A percentile compares a stretch with the other conserved stretches of the same genome.
These are phyloP conservation scores for Trametes coccinea DNA, from an alignment of 768 basidiomycete species.

Conservation along the genomic window DNA sequence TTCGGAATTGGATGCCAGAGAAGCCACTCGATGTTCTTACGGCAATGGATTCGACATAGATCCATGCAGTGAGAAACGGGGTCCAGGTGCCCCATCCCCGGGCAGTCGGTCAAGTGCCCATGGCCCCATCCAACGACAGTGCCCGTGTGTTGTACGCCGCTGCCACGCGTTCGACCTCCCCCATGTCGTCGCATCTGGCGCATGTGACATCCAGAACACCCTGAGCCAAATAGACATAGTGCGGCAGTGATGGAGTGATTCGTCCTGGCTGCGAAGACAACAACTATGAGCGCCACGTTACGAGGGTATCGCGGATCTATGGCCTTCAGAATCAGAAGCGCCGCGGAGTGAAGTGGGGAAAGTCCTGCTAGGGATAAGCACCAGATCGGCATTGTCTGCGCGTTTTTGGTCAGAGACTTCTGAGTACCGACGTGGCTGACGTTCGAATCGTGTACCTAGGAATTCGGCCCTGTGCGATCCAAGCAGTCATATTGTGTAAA, in stretches of 20 bases:
- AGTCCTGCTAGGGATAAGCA: not conserved
- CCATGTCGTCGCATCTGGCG: conserved; percentile 6
- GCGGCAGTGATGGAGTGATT: conserved; percentile 2
- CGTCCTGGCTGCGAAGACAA: not conserved
- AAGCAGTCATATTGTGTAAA: conserved; percentile 15
- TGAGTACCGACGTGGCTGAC: not conserved
- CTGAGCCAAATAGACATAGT: conserved; percentile 13
- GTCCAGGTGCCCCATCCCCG: conserved; percentile 9
- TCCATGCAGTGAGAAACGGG: conserved; percentile 11
- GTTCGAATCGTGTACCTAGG: conserved; percentile 16
- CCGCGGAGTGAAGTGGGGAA: conserved; percentile 11
- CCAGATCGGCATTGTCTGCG: conserved; percentile 13
- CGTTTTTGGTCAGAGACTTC: conserved; percentile 6
- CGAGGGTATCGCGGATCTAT: conserved; percentile 4
- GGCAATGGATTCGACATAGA: conserved; percentile 14
- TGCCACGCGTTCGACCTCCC: conserved; percentile 17
- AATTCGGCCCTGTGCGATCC: conserved; percentile 7
- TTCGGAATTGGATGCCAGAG: conserved; percentile 16
- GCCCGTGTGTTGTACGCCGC: not conserved
- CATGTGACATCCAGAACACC: conserved; percentile 17
- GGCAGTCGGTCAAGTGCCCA: conserved; percentile 4
- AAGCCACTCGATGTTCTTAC: conserved; percentile 16
- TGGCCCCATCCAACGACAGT: conserved; percentile 4
- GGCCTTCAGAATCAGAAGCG: conserved; percentile 6
- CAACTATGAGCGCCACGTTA: conserved; percentile 7